Conservation (phyloP, 495 filamentous ascomycete genomes). For the Entonaema liquescens region DNA sequence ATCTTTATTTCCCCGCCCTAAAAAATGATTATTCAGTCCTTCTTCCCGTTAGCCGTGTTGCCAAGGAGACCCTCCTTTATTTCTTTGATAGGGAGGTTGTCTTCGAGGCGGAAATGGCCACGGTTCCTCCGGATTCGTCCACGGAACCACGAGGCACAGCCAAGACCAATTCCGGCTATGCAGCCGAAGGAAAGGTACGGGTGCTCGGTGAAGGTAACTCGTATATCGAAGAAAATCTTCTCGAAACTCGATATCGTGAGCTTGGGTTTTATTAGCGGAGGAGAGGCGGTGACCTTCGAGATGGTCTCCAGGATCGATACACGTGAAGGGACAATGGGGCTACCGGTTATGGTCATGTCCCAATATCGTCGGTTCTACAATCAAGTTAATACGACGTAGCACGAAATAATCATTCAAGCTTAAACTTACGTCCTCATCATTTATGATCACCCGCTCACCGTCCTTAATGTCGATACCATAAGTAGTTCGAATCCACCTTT, state of each 20-base stretch:
- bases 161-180: slow-evolving; percentile 63
- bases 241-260: slow-evolving; percentile 81
- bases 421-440: slow-evolving; percentile 90
- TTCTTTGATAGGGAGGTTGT: slow-evolving; percentile 66
- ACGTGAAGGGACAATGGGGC: slow-evolving; percentile 85
- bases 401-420: neutral
- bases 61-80: slow-evolving; percentile 66
- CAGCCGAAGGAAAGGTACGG: slow-evolving; percentile 74
- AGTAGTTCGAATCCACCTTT: slow-evolving; percentile 91
- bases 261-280: slow-evolving; percentile 86
- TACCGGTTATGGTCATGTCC: slow-evolving; percentile 89
- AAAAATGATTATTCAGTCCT: slow-evolving; percentile 64
- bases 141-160: slow-evolving; percentile 62
- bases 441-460: slow-evolving; percentile 93
- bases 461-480: slow-evolving; percentile 88
- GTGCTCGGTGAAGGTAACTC: slow-evolving; percentile 71
- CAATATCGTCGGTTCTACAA: slow-evolving; percentile 88
- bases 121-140: slow-evolving; percentile 63
- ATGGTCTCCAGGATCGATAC: slow-evolving; percentile 96
- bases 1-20: slow-evolving; percentile 21
- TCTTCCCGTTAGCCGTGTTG: slow-evolving; percentile 72
- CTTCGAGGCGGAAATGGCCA: slow-evolving; percentile 80
- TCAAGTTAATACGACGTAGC: slow-evolving; percentile 14
- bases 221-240: slow-evolving; percentile 79
- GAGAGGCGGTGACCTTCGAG: slow-evolving; percentile 72